Conservation (phyloP, 768 basidiomycete genomes). For the Suillus spraguei region DNA sequence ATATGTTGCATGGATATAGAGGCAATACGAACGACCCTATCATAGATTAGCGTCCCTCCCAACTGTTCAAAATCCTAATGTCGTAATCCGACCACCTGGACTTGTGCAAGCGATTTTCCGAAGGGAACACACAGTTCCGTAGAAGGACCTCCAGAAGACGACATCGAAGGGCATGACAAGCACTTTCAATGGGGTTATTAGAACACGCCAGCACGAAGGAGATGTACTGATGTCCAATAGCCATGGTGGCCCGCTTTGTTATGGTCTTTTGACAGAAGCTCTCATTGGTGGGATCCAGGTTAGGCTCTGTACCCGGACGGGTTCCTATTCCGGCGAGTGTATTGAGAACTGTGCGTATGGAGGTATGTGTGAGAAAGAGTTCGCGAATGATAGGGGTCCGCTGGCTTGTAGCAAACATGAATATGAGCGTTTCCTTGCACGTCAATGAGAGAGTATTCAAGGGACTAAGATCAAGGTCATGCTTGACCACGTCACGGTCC, state of each 20-base stretch:
- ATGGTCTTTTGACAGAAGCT: slow-evolving; percentile 1
- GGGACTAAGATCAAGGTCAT: not conserved
- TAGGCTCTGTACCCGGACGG: not conserved
- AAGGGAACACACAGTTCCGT: slow-evolving; percentile 5
- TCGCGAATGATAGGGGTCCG: slow-evolving; percentile 2
- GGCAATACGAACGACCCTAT: slow-evolving; percentile 1
- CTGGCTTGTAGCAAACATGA: slow-evolving; percentile 3
- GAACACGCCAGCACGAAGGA: slow-evolving; percentile 1
- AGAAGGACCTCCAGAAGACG: slow-evolving; percentile 2
- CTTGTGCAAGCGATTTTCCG: slow-evolving; percentile 3
- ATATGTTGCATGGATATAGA: slow-evolving; percentile 1
- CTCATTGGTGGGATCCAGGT: not conserved
- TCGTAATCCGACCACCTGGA: slow-evolving; percentile 3
- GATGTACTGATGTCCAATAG: slow-evolving; percentile 2
- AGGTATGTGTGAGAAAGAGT: slow-evolving; percentile 1
- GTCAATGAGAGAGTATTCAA: slow-evolving; percentile 4
- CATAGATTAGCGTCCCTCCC: slow-evolving; percentile 1
- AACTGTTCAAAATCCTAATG: slow-evolving; percentile 2
- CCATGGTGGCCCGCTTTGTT: not conserved
- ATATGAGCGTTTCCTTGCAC: slow-evolving; percentile 4
- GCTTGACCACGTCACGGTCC: not conserved
- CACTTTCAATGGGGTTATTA: slow-evolving; percentile 1
- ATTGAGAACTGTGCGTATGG: slow-evolving; percentile 1
- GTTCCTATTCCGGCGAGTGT: not conserved
- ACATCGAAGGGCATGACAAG: slow-evolving; percentile 1